Base-by-base conservation (phyloP, 306 rosid genomes). In the Vachellia collinsii region DNA sequence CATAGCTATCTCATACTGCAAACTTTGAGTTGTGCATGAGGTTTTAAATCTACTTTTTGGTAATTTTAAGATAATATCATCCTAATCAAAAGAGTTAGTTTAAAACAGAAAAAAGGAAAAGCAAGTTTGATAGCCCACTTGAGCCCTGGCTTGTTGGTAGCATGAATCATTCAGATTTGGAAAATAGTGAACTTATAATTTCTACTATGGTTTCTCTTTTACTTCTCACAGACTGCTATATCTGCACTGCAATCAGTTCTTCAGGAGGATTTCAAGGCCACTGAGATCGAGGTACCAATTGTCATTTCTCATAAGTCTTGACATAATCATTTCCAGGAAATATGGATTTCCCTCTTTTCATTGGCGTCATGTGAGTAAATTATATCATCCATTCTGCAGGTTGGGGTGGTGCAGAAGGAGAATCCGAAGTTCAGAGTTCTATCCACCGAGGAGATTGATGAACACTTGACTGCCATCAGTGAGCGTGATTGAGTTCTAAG, bases 181-280 rank as follows among this genome's bases (percentile, higher is more conserved):
- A 67, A 58, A 79, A 3, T 1, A n/a, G 17, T 72, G 62, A 69
- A 46, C 5, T 58, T 29, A 16, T 37, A 19, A 43, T 65, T 37
- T 70, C 64, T 47, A 46, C 72, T 51, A 5, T 47, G 38, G 43
- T 29, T 6, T 83, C 34, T 81, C 34, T 79, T 43, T 29, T 67
- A 17, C 42, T 61, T 80, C 85, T 81, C 87, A 25, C 77, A 96
- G 99, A 92, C 99, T 84, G 97, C 97, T 29, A 93, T 96, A 81
- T 93, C 99, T 58, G 98, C 99, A 4, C 79, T 95, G 88, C 99
- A 95, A 85, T 93, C 98, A 42, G 99, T 95, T 85, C 98, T 95
- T 71, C 99, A 93, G 81, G 98, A 96, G 88, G 99, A 96, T 85
- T 96, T 96, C 42, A 96, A 93, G 90, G 96, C 99, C 83, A 93